Conservation (phyloP, 441 rosid species). For the Gossypium schwendimanii region DNA sequence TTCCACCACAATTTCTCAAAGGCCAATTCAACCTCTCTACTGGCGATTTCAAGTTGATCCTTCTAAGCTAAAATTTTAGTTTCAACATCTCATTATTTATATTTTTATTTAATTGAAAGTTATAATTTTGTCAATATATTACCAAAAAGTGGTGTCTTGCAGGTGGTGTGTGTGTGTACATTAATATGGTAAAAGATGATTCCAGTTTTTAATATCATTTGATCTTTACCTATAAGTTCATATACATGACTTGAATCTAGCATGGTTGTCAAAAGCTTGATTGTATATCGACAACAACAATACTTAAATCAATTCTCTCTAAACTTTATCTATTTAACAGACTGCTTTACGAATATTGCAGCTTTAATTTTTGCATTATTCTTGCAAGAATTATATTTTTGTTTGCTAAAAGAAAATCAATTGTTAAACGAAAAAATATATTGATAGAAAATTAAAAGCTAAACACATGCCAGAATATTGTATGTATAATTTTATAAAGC, state of each 20-base stretch:
- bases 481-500: neutral
- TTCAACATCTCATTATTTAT: neutral
- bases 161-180: neutral
- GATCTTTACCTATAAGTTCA: neutral
- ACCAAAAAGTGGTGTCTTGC: neutral
- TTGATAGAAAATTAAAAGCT: neutral
- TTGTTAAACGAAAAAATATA: neutral
- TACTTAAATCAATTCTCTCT: neutral
- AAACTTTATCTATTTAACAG: neutral
- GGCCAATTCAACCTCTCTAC: no score
- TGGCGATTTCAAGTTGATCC: no score
- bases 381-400: neutral
- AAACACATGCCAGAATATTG: neutral
- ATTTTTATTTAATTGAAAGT: neutral
- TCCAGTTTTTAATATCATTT: neutral
- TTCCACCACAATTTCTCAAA: no score
- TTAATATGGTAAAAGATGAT: neutral
- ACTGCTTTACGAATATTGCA: neutral
- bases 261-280: neutral
- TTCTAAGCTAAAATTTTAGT: neutral
- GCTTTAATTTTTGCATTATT: neutral
- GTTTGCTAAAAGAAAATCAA: neutral
- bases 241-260: neutral
- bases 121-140: neutral
- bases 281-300: neutral